Percentiles rank a stretch among this genome's conserved stretches.
These are phyloP conservation scores for Scutellaria minor DNA, from an alignment of 257 asterid species.

Conservation along the genomic window DNA sequence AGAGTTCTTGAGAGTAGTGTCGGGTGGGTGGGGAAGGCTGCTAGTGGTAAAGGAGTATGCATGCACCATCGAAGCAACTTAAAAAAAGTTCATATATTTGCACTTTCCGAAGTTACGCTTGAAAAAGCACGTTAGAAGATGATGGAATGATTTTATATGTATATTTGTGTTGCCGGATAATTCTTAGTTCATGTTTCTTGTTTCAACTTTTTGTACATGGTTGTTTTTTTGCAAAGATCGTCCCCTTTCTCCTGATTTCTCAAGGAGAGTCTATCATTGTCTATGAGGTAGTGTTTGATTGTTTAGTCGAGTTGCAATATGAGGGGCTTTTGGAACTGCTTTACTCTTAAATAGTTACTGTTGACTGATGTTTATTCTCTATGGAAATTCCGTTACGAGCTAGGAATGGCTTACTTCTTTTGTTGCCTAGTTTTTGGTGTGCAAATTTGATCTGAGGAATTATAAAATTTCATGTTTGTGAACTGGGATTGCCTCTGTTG, in stretches of 20 bases:
- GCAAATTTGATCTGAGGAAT: not conserved
- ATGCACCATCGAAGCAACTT: conserved; percentile 16
- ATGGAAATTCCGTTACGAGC: not conserved
- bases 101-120: no score
- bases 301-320: not conserved
- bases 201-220: not conserved
- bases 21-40: not conserved
- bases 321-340: not conserved
- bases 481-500: conserved; percentile 15
- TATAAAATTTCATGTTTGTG: conserved; percentile 6
- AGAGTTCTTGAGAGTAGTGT: not conserved
- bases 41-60: not conserved
- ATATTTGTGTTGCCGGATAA: not conserved
- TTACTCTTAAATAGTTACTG: not conserved
- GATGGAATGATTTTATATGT: not conserved
- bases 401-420: not conserved
- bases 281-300: not conserved
- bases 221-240: not conserved
- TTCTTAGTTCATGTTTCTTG: not conserved
- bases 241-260: not conserved
- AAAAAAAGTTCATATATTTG: not conserved
- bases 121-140: no score
- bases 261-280: not conserved
- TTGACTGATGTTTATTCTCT: not conserved
- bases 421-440: not conserved